A percentile compares a stretch with the other conserved stretches of the same genome.
These are phyloP conservation scores for Ophiostoma sp. DNA, from an alignment of 2,329 filamentous ascomycete species.

Conservation along the genomic window DNA sequence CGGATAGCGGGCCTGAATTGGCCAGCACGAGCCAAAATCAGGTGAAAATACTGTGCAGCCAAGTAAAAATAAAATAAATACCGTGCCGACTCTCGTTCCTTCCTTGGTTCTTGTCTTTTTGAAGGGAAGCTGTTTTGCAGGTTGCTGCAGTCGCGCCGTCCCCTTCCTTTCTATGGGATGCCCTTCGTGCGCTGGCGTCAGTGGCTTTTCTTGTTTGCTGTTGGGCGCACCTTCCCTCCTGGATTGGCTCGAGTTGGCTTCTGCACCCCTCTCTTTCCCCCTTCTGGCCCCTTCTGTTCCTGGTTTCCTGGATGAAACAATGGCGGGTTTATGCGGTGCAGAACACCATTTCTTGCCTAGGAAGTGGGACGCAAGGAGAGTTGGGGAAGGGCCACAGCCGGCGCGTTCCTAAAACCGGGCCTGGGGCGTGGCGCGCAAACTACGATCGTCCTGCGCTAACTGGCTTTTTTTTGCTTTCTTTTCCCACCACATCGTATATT, in stretches of 20 bases:
- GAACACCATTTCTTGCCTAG: neutral
- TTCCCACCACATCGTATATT: neutral
- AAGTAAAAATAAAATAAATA: neutral
- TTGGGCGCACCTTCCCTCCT: neutral
- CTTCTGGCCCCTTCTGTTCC: slow-evolving; percentile 7
- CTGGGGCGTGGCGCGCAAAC: neutral
- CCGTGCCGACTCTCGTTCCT: neutral
- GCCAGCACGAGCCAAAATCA: neutral
- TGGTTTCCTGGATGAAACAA: slow-evolving; percentile 21
- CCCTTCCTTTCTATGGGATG: neutral
- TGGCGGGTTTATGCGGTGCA: slow-evolving; percentile 18
- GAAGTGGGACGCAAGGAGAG: neutral
- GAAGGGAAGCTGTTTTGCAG: neutral
- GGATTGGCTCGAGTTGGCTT: neutral
- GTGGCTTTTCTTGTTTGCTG: neutral
- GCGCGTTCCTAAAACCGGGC: slow-evolving; percentile 3
- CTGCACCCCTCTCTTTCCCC: neutral
- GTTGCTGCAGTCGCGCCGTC: slow-evolving; percentile 3
- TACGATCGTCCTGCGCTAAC: slow-evolving; percentile 3
- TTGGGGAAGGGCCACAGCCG: neutral
- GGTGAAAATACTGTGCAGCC: neutral
- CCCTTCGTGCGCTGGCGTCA: neutral
- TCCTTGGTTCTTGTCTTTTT: neutral
- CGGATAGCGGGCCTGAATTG: neutral
- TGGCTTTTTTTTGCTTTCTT: neutral